These are phyloP conservation scores for Solanum commersonii DNA, from an alignment of 257 asterid genomes.

Conservation along the genomic window DNA sequence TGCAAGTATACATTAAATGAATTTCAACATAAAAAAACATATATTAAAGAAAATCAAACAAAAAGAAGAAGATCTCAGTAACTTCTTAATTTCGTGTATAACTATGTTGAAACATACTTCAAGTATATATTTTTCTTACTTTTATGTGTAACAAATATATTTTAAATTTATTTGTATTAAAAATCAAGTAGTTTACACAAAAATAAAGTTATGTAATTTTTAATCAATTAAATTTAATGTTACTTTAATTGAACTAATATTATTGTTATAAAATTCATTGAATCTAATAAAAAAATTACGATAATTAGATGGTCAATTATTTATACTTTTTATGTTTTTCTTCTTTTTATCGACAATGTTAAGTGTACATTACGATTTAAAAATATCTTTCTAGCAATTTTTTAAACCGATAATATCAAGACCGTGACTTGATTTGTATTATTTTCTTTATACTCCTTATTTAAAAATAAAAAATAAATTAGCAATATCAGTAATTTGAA, in stretches of 20 bases:
- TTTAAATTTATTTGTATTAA: background rate
- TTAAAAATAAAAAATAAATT: background rate
- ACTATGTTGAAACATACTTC: background rate
- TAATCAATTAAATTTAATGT: background rate
- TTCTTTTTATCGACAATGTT: background rate
- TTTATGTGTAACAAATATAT: background rate
- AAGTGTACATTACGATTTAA: too few relatives aligned
- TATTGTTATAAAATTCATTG: background rate
- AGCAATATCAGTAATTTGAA: background rate
- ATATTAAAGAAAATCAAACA: background rate
- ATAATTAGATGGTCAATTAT: background rate
- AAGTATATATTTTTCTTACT: background rate
- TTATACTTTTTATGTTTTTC: too few relatives aligned
- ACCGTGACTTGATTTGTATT: background rate
- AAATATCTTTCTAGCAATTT: too few relatives aligned
- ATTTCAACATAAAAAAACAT: background rate
- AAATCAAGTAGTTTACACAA: background rate
- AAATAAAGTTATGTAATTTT: background rate
- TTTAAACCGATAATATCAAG: background rate
- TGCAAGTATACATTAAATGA: background rate
- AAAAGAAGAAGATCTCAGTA: background rate
- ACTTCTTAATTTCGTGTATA: background rate
- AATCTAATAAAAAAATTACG: background rate
- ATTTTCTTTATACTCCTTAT: background rate
- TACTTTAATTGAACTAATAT: background rate